Evolutionary conservation across 2,329 filamentous ascomycete genomes (phyloP), one percentile per base, ranked within the genome.

Genomic region (Trichoderma guizhouense): DNA sequence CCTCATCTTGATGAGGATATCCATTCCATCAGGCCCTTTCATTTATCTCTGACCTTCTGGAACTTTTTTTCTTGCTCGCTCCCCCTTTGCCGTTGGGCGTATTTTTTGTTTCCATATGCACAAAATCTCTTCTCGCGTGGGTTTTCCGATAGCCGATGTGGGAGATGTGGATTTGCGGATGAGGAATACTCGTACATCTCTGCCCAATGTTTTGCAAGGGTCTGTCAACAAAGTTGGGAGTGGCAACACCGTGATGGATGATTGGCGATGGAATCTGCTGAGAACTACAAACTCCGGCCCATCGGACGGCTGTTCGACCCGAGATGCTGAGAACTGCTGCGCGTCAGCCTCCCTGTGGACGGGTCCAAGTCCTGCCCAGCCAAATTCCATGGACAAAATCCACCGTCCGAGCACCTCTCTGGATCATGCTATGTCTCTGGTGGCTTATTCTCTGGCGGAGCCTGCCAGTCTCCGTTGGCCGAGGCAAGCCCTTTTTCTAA

Each of bases 1-100:
- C 68, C 68, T 71, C 68, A 57, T 64, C 47, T 71, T 64, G 21
- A 71, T 70, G 18, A 39, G 30, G 55, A 58, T 47, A 47, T 58
- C n/a, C 55, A 68, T 68, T 68, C 65, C 32, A 21, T 28, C 55
- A 47, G 24, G 28, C 53, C 65, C 65, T 68, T 60, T 68, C 65
- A 68, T 68, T 60, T 68, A 47, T 68, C 65, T 36, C 24, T n/a
- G 53, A 43, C 26, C 53, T 68, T 68, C 55, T 68, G 53, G 53
- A 60, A 60, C 34, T 15, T 43, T 39, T 21, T 66, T n/a, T 26
- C 18, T 39, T 47, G 14, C 21, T 14, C 11, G 9, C 15, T 15
- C n/a, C 36, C 24, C 7, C 24, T 67, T 34, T 67, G 36, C 34
- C 51, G 11, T 67, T 60, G 43, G 43, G 9, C 28, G 14, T 36